Base-by-base conservation (phyloP, 257 asterid genomes). In the Nicotiana attenuata region DNA sequence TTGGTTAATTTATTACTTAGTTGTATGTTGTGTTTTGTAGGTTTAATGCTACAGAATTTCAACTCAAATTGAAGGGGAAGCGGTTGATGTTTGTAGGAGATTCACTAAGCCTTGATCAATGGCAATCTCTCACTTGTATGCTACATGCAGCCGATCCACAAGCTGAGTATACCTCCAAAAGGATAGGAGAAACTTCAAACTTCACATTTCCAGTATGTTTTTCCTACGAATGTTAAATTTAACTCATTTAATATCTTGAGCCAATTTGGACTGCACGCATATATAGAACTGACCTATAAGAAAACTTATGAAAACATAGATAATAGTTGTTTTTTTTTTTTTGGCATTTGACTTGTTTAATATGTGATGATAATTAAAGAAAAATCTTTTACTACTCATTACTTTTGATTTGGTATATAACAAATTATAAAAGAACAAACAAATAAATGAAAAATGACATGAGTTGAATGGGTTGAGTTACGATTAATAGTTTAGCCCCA, bases 71-170 rank as follows among this genome's bases (percentile, higher is more conserved):
- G 2, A 67, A 56, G 73, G 86, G 86, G 15, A 85, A 88, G 81
- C 22, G 6, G 6, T n/a, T 88, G 28, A 66, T 88, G 87, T 88
- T 88, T 41, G 86, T 85, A 1, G 90, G 90, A 56, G 90, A 88
- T 38, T 88, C 90, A 17, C 59, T 88, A 41, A 76, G 89, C 17
- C 67, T 83, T 2, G 85, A 88, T 53, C 89, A 88, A 26, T 88
- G 87, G 87, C 89, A 88, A n/a, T 88, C 89, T 19, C 89, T 84
- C 20, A 84, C 86, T 2, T 88, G 90, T 86, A 76, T 88, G 89
- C 82, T 88, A 33, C 86, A 85, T 61, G 52, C 76, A 2, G 81
- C 89, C 14, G 19, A 65, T 1, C 86, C 87, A 16, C 28, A 61
- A 35, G 57, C 85, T 19, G 60, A 63, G 5, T 82, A 60, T 77